Base-by-base conservation (phyloP, 2,329 filamentous ascomycete genomes). In the Thelonectria blattea region DNA sequence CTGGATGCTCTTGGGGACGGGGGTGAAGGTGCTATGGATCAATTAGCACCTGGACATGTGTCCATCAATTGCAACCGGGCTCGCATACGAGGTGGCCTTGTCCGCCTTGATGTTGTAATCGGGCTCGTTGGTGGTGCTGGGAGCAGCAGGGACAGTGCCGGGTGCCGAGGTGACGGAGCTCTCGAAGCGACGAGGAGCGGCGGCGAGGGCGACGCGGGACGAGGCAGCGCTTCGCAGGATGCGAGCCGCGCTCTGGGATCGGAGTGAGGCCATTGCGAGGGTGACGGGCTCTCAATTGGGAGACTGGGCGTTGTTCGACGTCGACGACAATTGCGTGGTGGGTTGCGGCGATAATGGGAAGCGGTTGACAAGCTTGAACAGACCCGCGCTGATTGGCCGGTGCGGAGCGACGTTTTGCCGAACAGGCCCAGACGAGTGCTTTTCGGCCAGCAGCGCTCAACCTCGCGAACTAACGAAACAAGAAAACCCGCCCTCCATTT, bases 1-100 rank as follows among this genome's bases (percentile, higher is more conserved):
- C 85, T 97, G 92, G 62, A 97, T 85, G 66, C 88, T 85, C 81
- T 91, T 93, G 60, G 95, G 94, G 20, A 97, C 88, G 18, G 94
- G 95, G 1, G 94, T 97, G 79, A 92, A 99, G 73, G 88, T 88
- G 62, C 94, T 97, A 73, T 48, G 24, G 43, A 34, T 43, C 15
- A 39, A 65, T 71, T 63, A 71, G 69, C 63, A 64, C 45, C 48
- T 60, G 10, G 45, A 39, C 47, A 18, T 20, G 15, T 20, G 9
- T 5, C 12, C 37, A 17, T 56, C 18, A 32, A 61, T 41, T 22
- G 22, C 18, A 15, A 17, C 60, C 18, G 52, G 34, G 55, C 27
- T 34, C 37, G 59, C 77, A 69, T 85, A 97, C 93, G 93, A 97
- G 66, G 92, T 96, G 65, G 91, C 91, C 79, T 93, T 93, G 79